Base-by-base conservation (phyloP, 202 grass and related monocot species). In the Brachypodium distachyon region DNA sequence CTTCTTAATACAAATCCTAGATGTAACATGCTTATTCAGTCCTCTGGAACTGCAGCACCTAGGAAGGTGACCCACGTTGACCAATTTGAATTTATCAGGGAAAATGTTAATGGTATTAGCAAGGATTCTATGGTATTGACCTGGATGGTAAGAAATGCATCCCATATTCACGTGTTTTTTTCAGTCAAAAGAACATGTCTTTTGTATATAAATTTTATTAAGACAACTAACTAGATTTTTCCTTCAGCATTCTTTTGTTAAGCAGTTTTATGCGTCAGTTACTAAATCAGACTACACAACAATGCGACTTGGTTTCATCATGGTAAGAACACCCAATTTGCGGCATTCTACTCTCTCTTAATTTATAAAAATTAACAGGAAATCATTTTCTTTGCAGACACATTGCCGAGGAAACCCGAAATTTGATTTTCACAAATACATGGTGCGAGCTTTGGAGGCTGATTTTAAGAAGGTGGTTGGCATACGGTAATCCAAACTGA, bases 381-480 rank as follows among this genome's bases (percentile, higher is more conserved):
- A 3, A 11, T 32, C 21, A 0, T 71, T 62, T 70, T 65, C 4
- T 40, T 61, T 85, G 22, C 56, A 98, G 95, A 98, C 84, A 79
- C 95, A 98, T 85, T 98, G 95, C 74, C 77, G 41, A 17, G 51
- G 61, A 21, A 94, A 88, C 67, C 95, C 80, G 38, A 98, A 98
- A 79, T 92, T 98, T 43, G 60, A 94, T 79, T 98, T 97, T 18
- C 82, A 97, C 78, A 87, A 61, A 33, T 97, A 97, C 73, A 97
- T 97, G 95, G 22, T 94, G 28, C 82, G 95, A 63, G 86, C 89
- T 38, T 73, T 97, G 51, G 95, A 97, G 84, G 89, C 87, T 67
- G 95, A 97, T 92, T 97, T 94, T 34, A 97, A 88, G 75, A 97
- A 94, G 80, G 95, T 97, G 27, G 91, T 97, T 51, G 95, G 95